These are phyloP conservation scores for Xylaria sp. DNA, from an alignment of 2,329 filamentous ascomycete species.

Conservation along the genomic window DNA sequence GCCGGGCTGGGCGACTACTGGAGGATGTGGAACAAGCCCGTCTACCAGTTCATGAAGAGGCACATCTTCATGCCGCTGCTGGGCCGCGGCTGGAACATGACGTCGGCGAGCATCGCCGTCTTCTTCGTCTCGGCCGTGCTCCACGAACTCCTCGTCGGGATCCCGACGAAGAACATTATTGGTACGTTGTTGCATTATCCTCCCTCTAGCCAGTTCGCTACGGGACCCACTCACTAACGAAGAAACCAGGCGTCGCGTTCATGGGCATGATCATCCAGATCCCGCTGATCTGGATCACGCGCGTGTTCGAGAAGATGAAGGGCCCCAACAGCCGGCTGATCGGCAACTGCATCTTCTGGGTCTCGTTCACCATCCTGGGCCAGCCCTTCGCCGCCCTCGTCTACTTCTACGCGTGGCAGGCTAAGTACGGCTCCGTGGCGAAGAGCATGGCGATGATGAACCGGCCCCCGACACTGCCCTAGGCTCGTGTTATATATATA, in stretches of 20 bases:
- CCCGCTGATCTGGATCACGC: conserved; percentile 81
- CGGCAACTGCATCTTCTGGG: conserved; percentile 95
- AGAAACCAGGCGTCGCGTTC: conserved; percentile 94
- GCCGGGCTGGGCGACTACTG: conserved; percentile 85
- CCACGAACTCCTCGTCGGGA: conserved; percentile 89
- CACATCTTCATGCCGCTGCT: conserved; percentile 90
- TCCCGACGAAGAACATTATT: conserved; percentile 92
- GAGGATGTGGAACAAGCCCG: conserved; percentile 97
- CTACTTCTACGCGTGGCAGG: conserved; percentile 99
- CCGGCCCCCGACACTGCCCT: not conserved
- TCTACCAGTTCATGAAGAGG: conserved; percentile 94
- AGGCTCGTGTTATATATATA: not conserved
- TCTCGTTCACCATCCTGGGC: conserved; percentile 92
- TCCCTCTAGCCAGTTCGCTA: not conserved
- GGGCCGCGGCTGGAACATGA: conserved; percentile 76
- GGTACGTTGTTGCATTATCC: conserved; percentile 54
- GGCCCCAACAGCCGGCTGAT: conserved; percentile 75
- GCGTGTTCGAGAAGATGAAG: conserved; percentile 77
- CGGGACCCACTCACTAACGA: no score
- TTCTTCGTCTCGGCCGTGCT: conserved; percentile 87
- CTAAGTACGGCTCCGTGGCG: conserved; percentile 88
- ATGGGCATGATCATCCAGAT: conserved; percentile 92
- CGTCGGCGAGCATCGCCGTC: conserved; percentile 74
- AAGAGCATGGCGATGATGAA: conserved; percentile 34
- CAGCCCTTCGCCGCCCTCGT: conserved; percentile 90